Conservation (phyloP, 192 early-diverging fungal genomes). For the Podila verticillata region DNA sequence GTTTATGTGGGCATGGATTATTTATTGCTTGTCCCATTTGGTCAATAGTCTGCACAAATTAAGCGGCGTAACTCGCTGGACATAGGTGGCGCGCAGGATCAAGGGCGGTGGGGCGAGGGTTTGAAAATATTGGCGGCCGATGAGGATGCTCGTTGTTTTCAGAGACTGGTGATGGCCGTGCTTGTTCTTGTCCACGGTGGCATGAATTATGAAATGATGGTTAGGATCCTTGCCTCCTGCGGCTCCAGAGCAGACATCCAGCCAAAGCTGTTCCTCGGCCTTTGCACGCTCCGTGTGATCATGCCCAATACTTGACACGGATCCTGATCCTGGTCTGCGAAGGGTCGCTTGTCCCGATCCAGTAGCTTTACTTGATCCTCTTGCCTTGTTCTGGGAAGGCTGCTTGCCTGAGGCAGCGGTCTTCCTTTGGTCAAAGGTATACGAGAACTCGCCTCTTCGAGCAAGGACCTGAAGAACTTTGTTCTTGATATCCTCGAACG, state of each 20-base stretch:
- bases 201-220: background rate
- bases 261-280: background rate
- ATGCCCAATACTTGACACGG: background rate
- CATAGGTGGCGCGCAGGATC: background rate
- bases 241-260: background rate
- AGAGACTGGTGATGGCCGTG: background rate
- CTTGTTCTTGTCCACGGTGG: background rate
- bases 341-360: background rate
- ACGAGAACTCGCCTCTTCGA: background rate
- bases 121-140: background rate
- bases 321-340: background rate
- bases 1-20: too few species aligned
- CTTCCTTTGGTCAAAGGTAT: background rate
- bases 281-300: background rate
- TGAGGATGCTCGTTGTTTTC: too few species aligned
- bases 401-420: background rate
- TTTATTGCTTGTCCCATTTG: too few species aligned
- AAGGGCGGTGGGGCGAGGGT: background rate
- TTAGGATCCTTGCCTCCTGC: background rate
- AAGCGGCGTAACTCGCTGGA: too few species aligned
- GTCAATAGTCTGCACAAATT: too few species aligned
- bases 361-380: background rate
- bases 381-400: background rate
- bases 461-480: background rate
- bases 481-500: background rate